A percentile compares a stretch with the other conserved stretches of the same genome.
Conservation (phyloP, 2,329 filamentous ascomycete genomes). For the Didymella glomerata region DNA sequence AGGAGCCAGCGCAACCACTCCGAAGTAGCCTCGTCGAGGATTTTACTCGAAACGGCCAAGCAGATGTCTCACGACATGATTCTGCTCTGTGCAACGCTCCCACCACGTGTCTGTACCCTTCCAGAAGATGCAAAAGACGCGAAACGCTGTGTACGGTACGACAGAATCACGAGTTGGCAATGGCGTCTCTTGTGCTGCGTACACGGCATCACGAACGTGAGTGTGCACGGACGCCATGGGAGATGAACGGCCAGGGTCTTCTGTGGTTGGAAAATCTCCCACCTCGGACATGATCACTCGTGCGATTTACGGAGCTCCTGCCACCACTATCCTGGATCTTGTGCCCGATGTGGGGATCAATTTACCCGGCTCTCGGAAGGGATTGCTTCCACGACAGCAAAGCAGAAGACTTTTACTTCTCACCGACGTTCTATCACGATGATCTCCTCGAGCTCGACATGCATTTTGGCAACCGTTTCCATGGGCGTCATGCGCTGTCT, state of each 20-base stretch:
- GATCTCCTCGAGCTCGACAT: neutral
- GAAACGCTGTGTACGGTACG: neutral
- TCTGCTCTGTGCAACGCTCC: slow-evolving; percentile 26
- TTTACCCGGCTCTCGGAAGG: slow-evolving; percentile 34
- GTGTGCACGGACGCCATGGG: slow-evolving; percentile 17
- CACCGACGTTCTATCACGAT: neutral
- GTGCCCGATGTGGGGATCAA: slow-evolving; percentile 34
- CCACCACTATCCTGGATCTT: slow-evolving; percentile 40
- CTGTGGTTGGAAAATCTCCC: slow-evolving; percentile 45
- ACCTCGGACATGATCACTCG: slow-evolving; percentile 30
- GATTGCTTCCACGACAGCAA: slow-evolving; percentile 11
- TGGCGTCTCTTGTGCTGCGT: slow-evolving; percentile 8
- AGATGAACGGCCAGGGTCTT: slow-evolving; percentile 39
- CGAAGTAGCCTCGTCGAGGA: slow-evolving; percentile 14
- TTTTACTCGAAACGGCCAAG: slow-evolving; percentile 8
- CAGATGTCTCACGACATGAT: slow-evolving; percentile 16
- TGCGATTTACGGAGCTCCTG: slow-evolving; percentile 40
- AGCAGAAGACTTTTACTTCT: slow-evolving; percentile 1
- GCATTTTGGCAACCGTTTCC: neutral
- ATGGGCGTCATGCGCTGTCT: slow-evolving; percentile 3
- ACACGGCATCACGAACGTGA: slow-evolving; percentile 16
- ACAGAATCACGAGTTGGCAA: neutral
- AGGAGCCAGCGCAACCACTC: slow-evolving; percentile 8
- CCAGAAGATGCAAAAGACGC: slow-evolving; percentile 11
- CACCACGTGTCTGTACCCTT: slow-evolving; percentile 30